Evolutionary conservation across 73 alveolate species (phyloP).

Genomic region (Uronychia setigera): DNA sequence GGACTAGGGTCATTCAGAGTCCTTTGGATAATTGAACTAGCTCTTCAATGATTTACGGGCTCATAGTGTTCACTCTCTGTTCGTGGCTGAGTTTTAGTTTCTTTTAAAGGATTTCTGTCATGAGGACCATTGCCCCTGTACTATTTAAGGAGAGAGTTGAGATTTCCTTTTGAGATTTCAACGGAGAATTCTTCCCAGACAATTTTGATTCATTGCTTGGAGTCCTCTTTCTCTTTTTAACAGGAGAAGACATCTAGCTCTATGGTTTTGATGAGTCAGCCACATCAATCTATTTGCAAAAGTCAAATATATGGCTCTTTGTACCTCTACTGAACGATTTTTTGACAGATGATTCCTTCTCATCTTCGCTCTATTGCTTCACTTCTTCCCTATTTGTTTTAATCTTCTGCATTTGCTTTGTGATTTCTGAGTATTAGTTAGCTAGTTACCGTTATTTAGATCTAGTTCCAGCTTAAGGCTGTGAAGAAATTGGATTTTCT

Average conservation of each 20-base stretch:
- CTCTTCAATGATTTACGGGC: background rate
- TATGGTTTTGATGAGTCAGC: too few species aligned
- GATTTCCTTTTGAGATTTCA: too few species aligned
- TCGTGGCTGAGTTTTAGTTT: background rate
- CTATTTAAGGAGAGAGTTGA: background rate
- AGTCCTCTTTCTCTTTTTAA: background rate
- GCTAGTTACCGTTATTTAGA: background rate
- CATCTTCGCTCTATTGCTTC: background rate
- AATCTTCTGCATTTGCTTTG: background rate
- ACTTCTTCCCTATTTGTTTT: background rate
- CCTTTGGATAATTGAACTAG: background rate
- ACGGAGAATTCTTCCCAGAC: too few species aligned
- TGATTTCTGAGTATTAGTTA: background rate
- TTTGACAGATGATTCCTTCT: background rate
- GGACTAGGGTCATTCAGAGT: background rate
- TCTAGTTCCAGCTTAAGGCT: background rate
- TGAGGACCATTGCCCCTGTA: background rate
- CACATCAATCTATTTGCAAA: too few species aligned
- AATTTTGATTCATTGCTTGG: too few species aligned
- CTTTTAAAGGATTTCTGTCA: background rate
- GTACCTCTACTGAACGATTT: too few species aligned
- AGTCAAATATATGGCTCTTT: too few species aligned
- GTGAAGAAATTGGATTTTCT: background rate
- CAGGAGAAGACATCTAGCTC: background rate
- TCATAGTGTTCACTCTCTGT: background rate